These are phyloP conservation scores for Anaeramoeba flamelloides DNA, from an alignment of 78 protist genomes.

Conservation along the genomic window DNA sequence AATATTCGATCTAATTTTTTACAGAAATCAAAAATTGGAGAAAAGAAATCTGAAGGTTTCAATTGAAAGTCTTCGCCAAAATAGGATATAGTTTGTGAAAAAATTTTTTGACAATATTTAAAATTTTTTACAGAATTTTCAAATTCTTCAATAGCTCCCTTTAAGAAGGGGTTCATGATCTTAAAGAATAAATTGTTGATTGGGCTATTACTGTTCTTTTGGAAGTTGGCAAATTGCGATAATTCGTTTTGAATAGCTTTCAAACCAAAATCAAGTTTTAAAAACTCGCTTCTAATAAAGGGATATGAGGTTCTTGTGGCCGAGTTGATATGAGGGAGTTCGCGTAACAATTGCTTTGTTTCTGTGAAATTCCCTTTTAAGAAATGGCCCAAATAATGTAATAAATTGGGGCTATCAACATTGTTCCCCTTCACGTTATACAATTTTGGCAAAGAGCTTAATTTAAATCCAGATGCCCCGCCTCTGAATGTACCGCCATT, in stretches of 20 bases:
- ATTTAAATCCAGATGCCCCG: not conserved
- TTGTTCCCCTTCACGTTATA: not conserved
- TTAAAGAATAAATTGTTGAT: too few relatives aligned
- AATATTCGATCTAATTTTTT: too few relatives aligned
- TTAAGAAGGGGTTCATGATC: too few relatives aligned
- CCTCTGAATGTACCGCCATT: not conserved
- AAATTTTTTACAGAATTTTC: too few relatives aligned
- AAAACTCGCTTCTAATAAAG: not conserved
- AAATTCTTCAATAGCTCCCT: too few relatives aligned
- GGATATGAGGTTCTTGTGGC: not conserved
- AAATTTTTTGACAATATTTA: too few relatives aligned
- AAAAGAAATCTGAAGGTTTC: too few relatives aligned
- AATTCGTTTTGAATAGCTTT: not conserved
- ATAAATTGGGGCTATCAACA: not conserved
- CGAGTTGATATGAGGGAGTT: not conserved
- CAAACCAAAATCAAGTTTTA: not conserved
- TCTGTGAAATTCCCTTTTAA: not conserved
- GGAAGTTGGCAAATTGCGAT: not conserved
- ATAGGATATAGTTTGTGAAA: too few relatives aligned
- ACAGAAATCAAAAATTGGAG: too few relatives aligned
- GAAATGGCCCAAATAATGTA: not conserved
- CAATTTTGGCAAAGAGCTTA: not conserved
- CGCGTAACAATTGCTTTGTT: not conserved
- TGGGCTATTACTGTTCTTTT: too few relatives aligned
- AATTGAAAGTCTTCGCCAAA: too few relatives aligned